Evolutionary conservation across 306 rosid species (phyloP), one percentile per base, ranked within the genome.

Genomic region (Leucaena leucocephala): DNA sequence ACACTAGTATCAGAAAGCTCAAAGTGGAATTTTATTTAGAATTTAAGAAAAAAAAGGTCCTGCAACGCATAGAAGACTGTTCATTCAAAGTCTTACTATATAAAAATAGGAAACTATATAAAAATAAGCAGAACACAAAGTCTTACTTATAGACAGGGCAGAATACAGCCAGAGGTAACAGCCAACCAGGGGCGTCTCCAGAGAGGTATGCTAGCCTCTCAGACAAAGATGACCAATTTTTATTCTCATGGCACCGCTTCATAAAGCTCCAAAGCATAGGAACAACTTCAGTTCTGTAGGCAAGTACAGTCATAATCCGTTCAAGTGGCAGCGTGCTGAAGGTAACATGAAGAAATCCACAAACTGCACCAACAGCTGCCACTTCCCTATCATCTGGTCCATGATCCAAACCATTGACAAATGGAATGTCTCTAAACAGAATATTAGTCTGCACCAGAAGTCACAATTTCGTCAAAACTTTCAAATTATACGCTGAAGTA

Each of bases 151-250:
- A 94, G 79, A 94, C 97, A 12, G 98, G 98, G 82, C 98, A 92
- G 84, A 94, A 94, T 70, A 94, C 98, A 72, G 94, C 93, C 83
- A 94, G 85, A 72, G 98, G 97, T 76, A 94, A 86, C 58, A 94
- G 87, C 98, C 97, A 94, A 80, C 98, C 98, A 84, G 97, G 97
- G 15, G 94, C 89, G 85, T 92, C 98, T 67, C 97, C 97, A 8
- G 97, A 85, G 64, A 92, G 90, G 86, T 83, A 88, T 71, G 93
- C 84, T 78, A 90, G 75, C 78, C 83, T 83, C 84, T 87, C 94
- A 77, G 97, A 89, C 89, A 94, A 85, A 62, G 90, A 87, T 46
- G 88, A 79, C 98, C 98, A 92, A 74, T 87, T 92, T 80, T 91
- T 89, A 68, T 92, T 90, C 83, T 91, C 97, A 68, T 92, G 94